Base-by-base conservation (phyloP, 495 filamentous ascomycete species). In the Penicillium tannophilum region DNA sequence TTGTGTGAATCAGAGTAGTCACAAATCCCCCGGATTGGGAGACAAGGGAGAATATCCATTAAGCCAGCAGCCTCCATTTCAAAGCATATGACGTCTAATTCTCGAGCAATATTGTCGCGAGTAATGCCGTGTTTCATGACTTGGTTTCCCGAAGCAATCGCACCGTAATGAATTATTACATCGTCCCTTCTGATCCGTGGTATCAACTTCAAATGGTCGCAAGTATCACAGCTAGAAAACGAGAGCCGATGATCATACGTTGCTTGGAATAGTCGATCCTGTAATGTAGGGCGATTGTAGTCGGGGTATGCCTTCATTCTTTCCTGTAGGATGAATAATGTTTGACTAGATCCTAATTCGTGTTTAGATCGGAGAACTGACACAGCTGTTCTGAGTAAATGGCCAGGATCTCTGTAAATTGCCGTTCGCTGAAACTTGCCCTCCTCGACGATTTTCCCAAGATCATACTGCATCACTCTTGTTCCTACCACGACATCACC, bases 21-120 rank as follows among this genome's bases (percentile, higher is more conserved):
- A 76, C n/a, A n/a, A n/a, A n/a, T n/a, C n/a, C n/a, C n/a, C n/a
- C n/a, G n/a, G n/a, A n/a, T n/a, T n/a, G n/a, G n/a, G n/a, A n/a
- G 64, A 52, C 65, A 76, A 43, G 61, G 69, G 7, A 70, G 45
- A 16, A 39, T 45, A 33, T 67, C 61, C 63, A 73, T 70, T 16
- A 81, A 36, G 1, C 78, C 78, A n/a, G 77, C 79, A 14, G 74
- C 71, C 57, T 83, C 77, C 72, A 79, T 82, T 51, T 81, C 77
- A 52, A 82, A 76, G 45, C 72, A 79, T 4, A 80, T 57, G 16
- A 78, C 60, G 35, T 63, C 55, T 0, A 59, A 16, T 12, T 68
- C 49, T 53, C 20, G 33, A 7, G 54, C 59, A 26, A 78, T 43
- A n/a, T 59, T 31, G 54, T 79, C 75, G 35, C 77, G 64, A 8